Percentiles rank a stretch among this genome's conserved stretches.
Evolutionary conservation across 306 rosid genomes (phyloP).

Genomic region (Malus orientalis): DNA sequence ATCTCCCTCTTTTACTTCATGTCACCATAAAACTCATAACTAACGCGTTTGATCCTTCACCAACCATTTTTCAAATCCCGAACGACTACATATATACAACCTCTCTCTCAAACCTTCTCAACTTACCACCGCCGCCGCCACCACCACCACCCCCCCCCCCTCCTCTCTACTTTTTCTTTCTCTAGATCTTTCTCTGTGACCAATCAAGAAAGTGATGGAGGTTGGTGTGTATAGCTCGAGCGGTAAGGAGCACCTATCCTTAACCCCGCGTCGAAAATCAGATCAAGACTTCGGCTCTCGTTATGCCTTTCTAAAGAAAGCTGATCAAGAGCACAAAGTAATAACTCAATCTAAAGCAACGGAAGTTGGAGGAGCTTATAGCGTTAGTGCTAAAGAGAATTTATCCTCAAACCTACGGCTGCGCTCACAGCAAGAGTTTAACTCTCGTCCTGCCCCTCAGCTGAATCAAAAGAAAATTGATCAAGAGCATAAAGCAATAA

Average conservation of each 20-base stretch:
- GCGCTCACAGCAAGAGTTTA: not conserved
- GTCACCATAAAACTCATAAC: constrained; percentile 34
- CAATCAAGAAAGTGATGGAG: not conserved
- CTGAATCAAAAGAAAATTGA: not conserved
- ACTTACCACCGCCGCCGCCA: not conserved
- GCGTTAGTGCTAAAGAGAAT: not conserved
- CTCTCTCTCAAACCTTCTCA: not conserved
- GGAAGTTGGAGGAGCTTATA: not conserved
- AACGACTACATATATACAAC: not conserved
- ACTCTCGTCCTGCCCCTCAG: not conserved
- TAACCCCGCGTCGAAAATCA: not conserved
- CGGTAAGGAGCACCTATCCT: not conserved
- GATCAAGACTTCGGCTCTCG: not conserved
- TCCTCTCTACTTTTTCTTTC: not conserved
- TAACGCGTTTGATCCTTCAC: constrained; percentile 34
- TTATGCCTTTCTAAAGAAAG: not conserved
- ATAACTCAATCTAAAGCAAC: not conserved
- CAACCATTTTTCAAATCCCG: constrained; percentile 10
- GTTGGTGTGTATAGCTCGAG: not conserved
- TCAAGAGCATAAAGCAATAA: not conserved
- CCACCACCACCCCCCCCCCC: no score
- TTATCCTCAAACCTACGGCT: not conserved
- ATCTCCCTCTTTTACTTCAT: constrained; percentile 5
- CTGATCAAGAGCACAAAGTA: not conserved
- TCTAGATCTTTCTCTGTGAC: not conserved